Evolutionary conservation across 108 stramenopile species (phyloP).

Genomic region (Nitzschia palea): DNA sequence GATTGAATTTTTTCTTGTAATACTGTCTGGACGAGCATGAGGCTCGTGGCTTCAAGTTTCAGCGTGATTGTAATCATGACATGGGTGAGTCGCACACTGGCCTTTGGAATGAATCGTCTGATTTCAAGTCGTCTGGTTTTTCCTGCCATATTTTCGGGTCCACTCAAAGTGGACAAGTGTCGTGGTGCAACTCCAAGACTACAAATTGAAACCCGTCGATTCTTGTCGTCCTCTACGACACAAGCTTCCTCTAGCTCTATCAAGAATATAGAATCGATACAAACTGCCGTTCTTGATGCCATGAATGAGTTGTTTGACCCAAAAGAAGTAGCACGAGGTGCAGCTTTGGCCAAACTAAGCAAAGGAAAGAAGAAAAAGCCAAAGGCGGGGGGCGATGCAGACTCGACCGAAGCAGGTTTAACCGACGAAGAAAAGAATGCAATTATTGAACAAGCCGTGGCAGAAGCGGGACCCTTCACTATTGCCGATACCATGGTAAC

Average conservation of each 20-base stretch:
- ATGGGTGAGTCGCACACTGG: background rate
- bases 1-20: too few species aligned
- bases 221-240: background rate
- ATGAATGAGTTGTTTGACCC: constrained; percentile 80
- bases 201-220: background rate
- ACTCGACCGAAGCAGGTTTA: constrained; percentile 29
- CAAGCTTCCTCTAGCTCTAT: constrained; percentile 5
- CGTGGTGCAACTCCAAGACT: background rate
- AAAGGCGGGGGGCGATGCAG: constrained; percentile 34
- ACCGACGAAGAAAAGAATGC: constrained; percentile 62
- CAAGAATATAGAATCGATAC: constrained; percentile 52
- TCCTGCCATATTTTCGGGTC: background rate
- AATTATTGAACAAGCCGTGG: constrained; percentile 56
- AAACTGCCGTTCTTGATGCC: constrained; percentile 58
- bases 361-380: constrained; percentile 67
- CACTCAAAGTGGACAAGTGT: too few species aligned
- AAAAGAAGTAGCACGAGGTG: constrained; percentile 63
- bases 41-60: background rate
- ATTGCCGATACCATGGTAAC: constrained; percentile 74
- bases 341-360: constrained; percentile 67
- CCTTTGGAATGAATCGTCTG: background rate
- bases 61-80: background rate
- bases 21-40: background rate
- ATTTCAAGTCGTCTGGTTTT: background rate
- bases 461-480: constrained; percentile 61